These are phyloP conservation scores for Ophiostoma pallidulum DNA, from an alignment of 2,329 filamentous ascomycete genomes.

Conservation along the genomic window DNA sequence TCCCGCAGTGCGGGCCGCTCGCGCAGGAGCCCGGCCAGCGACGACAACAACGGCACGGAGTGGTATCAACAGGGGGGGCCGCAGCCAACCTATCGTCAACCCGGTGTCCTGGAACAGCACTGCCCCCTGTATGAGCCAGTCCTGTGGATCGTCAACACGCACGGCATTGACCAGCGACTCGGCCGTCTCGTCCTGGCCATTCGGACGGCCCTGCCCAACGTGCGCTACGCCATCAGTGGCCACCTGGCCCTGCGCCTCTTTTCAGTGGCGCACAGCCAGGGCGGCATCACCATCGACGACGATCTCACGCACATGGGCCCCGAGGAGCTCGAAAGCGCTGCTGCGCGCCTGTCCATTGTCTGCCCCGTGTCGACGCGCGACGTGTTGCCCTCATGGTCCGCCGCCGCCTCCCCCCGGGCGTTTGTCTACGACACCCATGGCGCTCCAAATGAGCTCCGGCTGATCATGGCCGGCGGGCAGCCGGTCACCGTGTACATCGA, in stretches of 20 bases:
- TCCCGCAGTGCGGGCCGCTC: no score
- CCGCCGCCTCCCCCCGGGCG: conserved; percentile 22
- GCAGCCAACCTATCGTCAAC: no score
- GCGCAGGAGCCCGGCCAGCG: no score
- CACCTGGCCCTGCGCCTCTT: conserved; percentile 30
- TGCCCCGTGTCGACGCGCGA: conserved; percentile 29
- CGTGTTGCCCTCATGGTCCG: conserved; percentile 34
- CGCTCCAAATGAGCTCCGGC: conserved; percentile 30
- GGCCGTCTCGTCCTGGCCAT: conserved; percentile 32
- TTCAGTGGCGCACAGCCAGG: conserved; percentile 20
- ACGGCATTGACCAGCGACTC: background rate
- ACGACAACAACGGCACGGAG: no score
- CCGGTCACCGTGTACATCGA: conserved; percentile 28
- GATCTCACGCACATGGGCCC: background rate
- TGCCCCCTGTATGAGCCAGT: no score
- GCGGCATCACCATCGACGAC: no score
- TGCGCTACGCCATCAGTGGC: conserved; percentile 39
- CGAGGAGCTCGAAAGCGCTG: background rate
- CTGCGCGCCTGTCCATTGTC: conserved; percentile 22
- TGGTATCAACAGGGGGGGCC: no score
- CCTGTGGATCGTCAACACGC: background rate
- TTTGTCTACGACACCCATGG: conserved; percentile 22
- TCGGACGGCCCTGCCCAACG: conserved; percentile 30
- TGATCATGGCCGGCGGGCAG: conserved; percentile 18
- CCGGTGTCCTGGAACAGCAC: no score